A percentile compares a stretch with the other conserved stretches of the same genome.
Evolutionary conservation across 2,329 filamentous ascomycete genomes (phyloP).

Genomic region (Samsoniella hepiali): DNA sequence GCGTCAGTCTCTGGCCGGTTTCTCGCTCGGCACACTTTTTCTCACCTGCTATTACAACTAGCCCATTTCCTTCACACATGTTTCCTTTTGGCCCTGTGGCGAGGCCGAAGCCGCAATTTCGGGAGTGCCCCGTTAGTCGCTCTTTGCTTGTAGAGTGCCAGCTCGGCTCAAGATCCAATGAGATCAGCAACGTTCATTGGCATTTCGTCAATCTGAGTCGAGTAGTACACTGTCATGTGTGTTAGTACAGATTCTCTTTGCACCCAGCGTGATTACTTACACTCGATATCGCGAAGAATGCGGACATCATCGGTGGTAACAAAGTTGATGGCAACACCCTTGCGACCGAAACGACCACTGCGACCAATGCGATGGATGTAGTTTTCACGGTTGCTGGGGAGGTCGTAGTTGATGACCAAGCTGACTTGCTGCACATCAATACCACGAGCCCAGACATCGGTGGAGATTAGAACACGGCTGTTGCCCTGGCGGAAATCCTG

Average conservation of each 20-base stretch:
- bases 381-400: conserved; percentile 98
- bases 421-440: conserved; percentile 99
- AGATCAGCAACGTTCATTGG: conserved; percentile 84
- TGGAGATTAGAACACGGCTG: conserved; percentile 92
- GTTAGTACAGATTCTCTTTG: conserved; percentile 22
- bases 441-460: conserved; percentile 95
- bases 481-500: conserved; percentile 97
- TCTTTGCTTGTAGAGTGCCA: background rate
- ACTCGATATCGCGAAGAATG: conserved; percentile 94
- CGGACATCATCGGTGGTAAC: conserved; percentile 97
- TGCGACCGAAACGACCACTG: conserved; percentile 91
- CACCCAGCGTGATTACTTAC: conserved; percentile 48
- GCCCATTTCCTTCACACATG: conserved; percentile 17
- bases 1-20: background rate
- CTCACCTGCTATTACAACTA: conserved; percentile 16
- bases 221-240: conserved; percentile 73
- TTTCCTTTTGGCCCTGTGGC: background rate
- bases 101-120: background rate
- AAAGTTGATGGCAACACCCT: conserved; percentile 99
- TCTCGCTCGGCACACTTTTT: background rate
- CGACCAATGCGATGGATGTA: conserved; percentile 98
- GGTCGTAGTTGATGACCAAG: conserved; percentile 97
- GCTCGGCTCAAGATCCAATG: conserved; percentile 40
- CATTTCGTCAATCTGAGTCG: conserved; percentile 97
- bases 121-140: background rate